Conservation (phyloP, 1,139 yeast genomes). For the Hemisphaericaspora xylofermentans region DNA sequence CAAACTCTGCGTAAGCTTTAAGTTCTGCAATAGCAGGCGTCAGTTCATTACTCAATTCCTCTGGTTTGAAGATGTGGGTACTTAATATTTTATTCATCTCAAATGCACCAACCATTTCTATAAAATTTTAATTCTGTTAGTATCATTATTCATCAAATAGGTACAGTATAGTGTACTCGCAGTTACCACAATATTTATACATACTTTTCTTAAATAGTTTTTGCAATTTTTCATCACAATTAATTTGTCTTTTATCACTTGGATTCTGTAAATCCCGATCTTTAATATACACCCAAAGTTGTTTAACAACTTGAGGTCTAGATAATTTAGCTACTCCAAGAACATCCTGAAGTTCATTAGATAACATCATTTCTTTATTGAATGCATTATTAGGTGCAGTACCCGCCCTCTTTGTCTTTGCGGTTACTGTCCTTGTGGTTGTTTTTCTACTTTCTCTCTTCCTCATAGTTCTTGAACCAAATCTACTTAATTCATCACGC, state of each 20-base stretch:
- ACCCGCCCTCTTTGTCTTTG: constrained; percentile 8
- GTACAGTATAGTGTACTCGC: too few relatives aligned
- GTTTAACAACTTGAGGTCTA: constrained; percentile 71
- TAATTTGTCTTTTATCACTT: constrained; percentile 59
- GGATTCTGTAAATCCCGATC: constrained; percentile 67
- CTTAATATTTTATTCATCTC: constrained; percentile 60
- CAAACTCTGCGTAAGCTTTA: constrained; percentile 5
- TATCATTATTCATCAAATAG: too few relatives aligned
- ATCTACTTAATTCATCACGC: constrained; percentile 24
- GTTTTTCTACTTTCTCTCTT: constrained; percentile 5
- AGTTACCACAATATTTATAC: too few relatives aligned
- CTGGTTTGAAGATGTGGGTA: constrained; percentile 52
- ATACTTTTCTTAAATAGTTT: constrained; percentile 54
- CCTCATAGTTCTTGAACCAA: constrained; percentile 9
- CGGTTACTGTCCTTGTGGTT: background rate
- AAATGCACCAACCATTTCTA: constrained; percentile 59
- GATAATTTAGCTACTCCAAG: constrained; percentile 44
- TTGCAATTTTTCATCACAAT: constrained; percentile 65
- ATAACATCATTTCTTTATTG: constrained; percentile 41
- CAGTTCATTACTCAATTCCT: constrained; percentile 22
- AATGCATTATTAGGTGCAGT: constrained; percentile 25
- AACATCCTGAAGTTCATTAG: constrained; percentile 50
- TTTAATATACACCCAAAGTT: constrained; percentile 74
- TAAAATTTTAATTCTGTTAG: constrained; percentile 18
- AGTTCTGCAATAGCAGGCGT: constrained; percentile 3